A percentile compares a stretch with the other conserved stretches of the same genome.
Conservation (phyloP, 2,329 filamentous ascomycete species). For the Drechslerella stenobrocha region DNA sequence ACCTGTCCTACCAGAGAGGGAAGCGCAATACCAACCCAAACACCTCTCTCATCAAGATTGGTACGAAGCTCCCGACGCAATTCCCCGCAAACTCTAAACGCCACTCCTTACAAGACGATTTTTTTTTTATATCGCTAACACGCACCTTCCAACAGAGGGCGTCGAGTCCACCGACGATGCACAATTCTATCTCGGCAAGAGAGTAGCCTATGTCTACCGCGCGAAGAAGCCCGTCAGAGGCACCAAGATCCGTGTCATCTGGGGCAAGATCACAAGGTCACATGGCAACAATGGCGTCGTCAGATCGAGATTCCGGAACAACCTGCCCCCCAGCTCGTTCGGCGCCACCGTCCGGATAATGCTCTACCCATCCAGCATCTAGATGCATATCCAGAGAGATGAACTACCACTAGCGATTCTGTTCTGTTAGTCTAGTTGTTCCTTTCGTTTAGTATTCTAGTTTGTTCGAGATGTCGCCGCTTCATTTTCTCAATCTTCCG, state of each 20-base stretch:
- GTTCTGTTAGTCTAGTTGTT: slow-evolving; percentile 46
- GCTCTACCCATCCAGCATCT: slow-evolving; percentile 98
- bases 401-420: slow-evolving; percentile 43
- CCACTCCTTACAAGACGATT: slow-evolving; percentile 3
- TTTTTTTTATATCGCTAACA: no score
- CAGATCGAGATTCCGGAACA: slow-evolving; percentile 93
- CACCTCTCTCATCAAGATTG: slow-evolving; percentile 93
- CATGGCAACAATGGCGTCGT: slow-evolving; percentile 99
- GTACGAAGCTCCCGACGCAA: slow-evolving; percentile 34
- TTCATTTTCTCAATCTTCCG: slow-evolving; percentile 19
- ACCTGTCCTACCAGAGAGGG: slow-evolving; percentile 96
- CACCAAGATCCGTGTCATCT: slow-evolving; percentile 97
- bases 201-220: slow-evolving; percentile 98
- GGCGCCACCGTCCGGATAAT: slow-evolving; percentile 94
- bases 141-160: slow-evolving; percentile 65
- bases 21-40: slow-evolving; percentile 88
- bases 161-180: slow-evolving; percentile 88
- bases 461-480: slow-evolving; percentile 32
- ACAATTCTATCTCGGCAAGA: slow-evolving; percentile 99
- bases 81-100: slow-evolving; percentile 6
- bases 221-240: slow-evolving; percentile 91
- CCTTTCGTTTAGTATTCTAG: slow-evolving; percentile 21
- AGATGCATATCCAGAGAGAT: slow-evolving; percentile 58
- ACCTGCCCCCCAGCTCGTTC: slow-evolving; percentile 95
- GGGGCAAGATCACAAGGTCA: slow-evolving; percentile 95